phyloP scores from a whole-genome alignment of 176 grass and related monocot species.

The Metroxylon sagu region DNA sequence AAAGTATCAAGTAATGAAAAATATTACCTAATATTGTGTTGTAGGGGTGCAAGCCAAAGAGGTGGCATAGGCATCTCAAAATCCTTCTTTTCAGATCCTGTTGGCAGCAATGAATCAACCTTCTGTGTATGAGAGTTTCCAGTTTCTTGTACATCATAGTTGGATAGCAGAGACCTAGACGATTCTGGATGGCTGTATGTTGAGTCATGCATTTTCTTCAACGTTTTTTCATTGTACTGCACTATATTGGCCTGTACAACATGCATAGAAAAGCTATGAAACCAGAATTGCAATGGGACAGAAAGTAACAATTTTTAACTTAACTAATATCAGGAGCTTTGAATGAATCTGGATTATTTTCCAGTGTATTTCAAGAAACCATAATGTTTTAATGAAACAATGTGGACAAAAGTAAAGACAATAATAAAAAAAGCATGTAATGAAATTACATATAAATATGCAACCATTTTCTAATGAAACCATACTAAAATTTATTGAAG shows the following conservation, averaged over 20 bases:
- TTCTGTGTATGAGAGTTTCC: conserved; percentile 1
- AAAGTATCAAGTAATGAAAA: neutral
- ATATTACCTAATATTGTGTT: conserved; percentile 46
- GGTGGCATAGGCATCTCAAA: conserved; percentile 65
- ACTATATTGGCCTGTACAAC: conserved; percentile 60
- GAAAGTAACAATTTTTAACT: neutral
- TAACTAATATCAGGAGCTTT: no score
- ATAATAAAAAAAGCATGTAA: no score
- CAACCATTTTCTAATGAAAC: no score
- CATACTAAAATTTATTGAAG: no score
- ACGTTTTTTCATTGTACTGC: conserved; percentile 43
- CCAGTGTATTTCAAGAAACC: no score
- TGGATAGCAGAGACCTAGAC: conserved; percentile 25
- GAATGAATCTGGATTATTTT: no score
- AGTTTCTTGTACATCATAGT: conserved; percentile 11
- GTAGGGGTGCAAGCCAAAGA: conserved; percentile 52
- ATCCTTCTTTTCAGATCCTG: conserved; percentile 35
- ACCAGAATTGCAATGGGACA: neutral
- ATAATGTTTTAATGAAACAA: no score
- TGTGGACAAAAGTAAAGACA: no score
- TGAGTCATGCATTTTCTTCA: conserved; percentile 35
- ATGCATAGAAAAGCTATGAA: conserved; percentile 7
- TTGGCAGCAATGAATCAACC: conserved; percentile 23
- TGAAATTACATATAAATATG: no score
- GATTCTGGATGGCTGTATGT: conserved; percentile 26